Percentiles rank a stretch among this genome's conserved stretches.
Evolutionary conservation across 2,329 filamentous ascomycete species (phyloP).

Genomic region (Penicillium thymicola): DNA sequence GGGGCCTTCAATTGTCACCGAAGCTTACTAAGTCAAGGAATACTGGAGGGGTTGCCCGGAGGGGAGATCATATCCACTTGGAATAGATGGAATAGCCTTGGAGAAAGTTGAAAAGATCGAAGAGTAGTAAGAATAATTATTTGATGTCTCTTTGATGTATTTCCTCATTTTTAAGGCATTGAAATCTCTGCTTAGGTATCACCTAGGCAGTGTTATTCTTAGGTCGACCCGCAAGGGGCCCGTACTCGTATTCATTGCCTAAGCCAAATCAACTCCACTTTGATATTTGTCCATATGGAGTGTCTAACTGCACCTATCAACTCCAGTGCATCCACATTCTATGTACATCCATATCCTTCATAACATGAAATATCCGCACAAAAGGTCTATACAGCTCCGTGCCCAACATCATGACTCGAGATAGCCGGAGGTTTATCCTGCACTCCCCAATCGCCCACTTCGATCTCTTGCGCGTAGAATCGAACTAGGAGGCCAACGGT

Average conservation of each 20-base stretch:
- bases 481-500: slow-evolving; percentile 28
- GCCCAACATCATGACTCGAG: not conserved
- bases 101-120: not conserved
- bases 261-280: not conserved
- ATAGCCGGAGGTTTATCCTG: slow-evolving; percentile 6
- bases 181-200: not conserved
- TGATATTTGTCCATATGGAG: no score
- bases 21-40: not conserved
- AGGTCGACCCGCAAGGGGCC: not conserved
- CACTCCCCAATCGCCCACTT: slow-evolving; percentile 28
- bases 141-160: not conserved
- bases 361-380: no score
- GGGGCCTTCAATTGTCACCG: not conserved
- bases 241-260: not conserved
- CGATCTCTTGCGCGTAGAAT: slow-evolving; percentile 20
- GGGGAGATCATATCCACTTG: not conserved
- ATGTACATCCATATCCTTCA: not conserved
- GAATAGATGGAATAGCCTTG: no score
- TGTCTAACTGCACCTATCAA: no score
- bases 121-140: not conserved
- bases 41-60: no score
- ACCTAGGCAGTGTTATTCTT: not conserved
- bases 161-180: no score
- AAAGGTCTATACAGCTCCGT: not conserved
- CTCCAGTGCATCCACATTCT: not conserved